Evolutionary conservation across 2,329 filamentous ascomycete genomes (phyloP).

Genomic region (Immersiporthe knoxdaviesiana): DNA sequence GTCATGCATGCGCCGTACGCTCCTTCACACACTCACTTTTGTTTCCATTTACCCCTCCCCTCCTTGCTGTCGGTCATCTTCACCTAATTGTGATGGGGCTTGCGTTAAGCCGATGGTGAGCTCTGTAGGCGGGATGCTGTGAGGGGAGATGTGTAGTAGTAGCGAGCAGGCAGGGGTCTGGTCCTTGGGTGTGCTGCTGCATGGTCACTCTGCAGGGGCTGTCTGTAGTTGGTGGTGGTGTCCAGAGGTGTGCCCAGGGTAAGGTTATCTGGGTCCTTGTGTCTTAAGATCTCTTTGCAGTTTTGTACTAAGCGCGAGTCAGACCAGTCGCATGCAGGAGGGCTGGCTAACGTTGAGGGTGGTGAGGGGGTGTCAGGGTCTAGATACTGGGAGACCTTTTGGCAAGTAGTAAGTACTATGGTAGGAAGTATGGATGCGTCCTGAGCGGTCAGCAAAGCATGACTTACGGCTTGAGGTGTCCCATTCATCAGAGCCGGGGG

Average conservation of each 20-base stretch:
- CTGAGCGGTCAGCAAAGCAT: slow-evolving; percentile 12
- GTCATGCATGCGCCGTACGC: neutral
- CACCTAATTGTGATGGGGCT: slow-evolving; percentile 24
- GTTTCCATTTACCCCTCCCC: too few relatives aligned
- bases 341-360: slow-evolving; percentile 10
- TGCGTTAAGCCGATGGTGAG: slow-evolving; percentile 23
- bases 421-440: slow-evolving; percentile 4
- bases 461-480: slow-evolving; percentile 7
- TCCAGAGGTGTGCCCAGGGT: slow-evolving; percentile 4
- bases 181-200: slow-evolving; percentile 18
- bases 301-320: slow-evolving; percentile 18
- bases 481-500: neutral
- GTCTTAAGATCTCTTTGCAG: slow-evolving; percentile 16
- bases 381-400: slow-evolving; percentile 7
- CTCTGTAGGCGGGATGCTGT: neutral
- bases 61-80: neutral
- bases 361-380: slow-evolving; percentile 11
- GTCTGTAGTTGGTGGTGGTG: slow-evolving; percentile 3
- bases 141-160: slow-evolving; percentile 7
- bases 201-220: slow-evolving; percentile 20
- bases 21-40: neutral
- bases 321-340: slow-evolving; percentile 16
- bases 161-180: slow-evolving; percentile 18
- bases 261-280: slow-evolving; percentile 2
- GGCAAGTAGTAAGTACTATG: neutral